These are phyloP conservation scores for Verbascum thapsus DNA, from an alignment of 257 asterid genomes.

Conservation along the genomic window DNA sequence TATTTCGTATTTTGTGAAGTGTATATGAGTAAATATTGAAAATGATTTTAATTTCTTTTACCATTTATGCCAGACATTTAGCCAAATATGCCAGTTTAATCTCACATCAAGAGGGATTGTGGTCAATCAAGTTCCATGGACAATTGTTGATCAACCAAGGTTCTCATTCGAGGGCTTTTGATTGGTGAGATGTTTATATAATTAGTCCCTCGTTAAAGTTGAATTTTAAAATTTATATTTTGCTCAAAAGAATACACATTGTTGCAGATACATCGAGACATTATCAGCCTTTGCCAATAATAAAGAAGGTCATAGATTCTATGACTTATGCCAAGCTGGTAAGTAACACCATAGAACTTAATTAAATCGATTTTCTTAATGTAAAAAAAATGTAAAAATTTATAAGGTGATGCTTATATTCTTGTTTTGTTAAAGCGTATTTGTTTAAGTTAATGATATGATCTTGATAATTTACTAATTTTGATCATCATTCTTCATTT, in stretches of 20 bases:
- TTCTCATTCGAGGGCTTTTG: constrained; percentile 87
- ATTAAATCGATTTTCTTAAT: too few relatives aligned
- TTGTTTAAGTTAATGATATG: too few relatives aligned
- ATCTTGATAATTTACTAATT: too few relatives aligned
- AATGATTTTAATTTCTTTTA: constrained; percentile 19
- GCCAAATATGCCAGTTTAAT: constrained; percentile 79
- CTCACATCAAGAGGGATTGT: constrained; percentile 54
- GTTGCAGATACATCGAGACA: constrained; percentile 91
- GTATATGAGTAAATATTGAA: constrained; percentile 12
- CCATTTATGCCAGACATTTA: constrained; percentile 71
- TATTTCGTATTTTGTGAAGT: background rate
- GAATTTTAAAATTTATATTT: background rate
- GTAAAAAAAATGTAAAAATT: too few relatives aligned
- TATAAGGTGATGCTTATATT: too few relatives aligned
- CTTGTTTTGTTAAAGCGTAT: too few relatives aligned
- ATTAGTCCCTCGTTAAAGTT: background rate
- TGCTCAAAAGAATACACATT: background rate
- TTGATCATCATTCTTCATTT: background rate
- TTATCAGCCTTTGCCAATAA: constrained; percentile 66
- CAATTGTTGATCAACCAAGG: constrained; percentile 76
- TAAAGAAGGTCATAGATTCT: constrained; percentile 93
- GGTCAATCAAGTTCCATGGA: constrained; percentile 85
- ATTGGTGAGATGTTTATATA: constrained; percentile 59
- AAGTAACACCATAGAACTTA: constrained; percentile 16
- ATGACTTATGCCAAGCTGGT: constrained; percentile 94